These are phyloP conservation scores for Jaltomata sinuosa DNA, from an alignment of 257 asterid species.

Conservation along the genomic window DNA sequence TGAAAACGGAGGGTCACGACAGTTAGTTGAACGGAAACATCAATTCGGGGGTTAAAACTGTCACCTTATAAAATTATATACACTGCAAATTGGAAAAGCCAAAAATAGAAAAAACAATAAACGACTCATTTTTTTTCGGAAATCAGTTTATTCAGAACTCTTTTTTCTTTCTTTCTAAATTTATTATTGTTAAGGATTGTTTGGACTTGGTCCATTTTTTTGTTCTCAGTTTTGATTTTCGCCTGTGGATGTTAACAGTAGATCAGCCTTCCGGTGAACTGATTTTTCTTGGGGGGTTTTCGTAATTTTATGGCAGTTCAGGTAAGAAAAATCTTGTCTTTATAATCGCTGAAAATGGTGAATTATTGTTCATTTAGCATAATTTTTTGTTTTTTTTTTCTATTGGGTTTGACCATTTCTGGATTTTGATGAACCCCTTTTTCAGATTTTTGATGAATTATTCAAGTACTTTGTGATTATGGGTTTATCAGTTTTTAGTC, in stretches of 20 bases:
- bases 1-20: not conserved
- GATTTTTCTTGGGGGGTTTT: slow-evolving; percentile 1
- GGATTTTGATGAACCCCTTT: not conserved
- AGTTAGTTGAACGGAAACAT: slow-evolving; percentile 32
- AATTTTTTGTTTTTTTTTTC: not conserved
- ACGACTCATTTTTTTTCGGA: slow-evolving; percentile 14
- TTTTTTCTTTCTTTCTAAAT: not conserved
- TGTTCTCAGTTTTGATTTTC: not conserved
- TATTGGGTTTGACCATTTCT: not conserved
- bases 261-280: not conserved
- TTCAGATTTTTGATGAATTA: not conserved
- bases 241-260: not conserved
- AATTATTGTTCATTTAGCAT: not conserved
- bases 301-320: slow-evolving; percentile 7
- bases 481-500: not conserved
- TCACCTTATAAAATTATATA: slow-evolving; percentile 4
- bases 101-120: slow-evolving; percentile 12
- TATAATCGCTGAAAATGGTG: not conserved
- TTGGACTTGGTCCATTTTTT: not conserved
- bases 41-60: slow-evolving; percentile 26
- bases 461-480: not conserved
- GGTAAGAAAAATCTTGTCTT: slow-evolving; percentile 22
- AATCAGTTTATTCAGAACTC: slow-evolving; percentile 4
- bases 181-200: not conserved
- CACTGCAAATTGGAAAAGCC: not conserved